Base-by-base conservation (phyloP, 148 eudicot species). In the Chenopodium suecicum region DNA sequence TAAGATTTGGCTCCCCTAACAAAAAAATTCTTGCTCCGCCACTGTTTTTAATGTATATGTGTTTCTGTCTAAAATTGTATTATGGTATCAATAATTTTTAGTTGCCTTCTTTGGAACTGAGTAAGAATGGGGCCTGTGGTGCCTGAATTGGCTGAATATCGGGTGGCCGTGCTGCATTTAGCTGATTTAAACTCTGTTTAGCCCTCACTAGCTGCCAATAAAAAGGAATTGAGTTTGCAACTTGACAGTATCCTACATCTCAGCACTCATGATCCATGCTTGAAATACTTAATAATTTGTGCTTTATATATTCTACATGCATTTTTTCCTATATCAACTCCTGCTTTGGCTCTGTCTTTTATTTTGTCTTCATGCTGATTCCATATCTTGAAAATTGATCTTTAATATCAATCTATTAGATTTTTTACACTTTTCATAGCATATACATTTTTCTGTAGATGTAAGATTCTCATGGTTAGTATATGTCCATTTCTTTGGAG, bases 151-250 rank as follows among this genome's bases (percentile, higher is more conserved):
- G 20, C 27, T 52, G 73, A 37, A 23, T 76, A n/a, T 76, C 19
- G 62, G 80, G 66, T 27, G 68, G 31, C 9, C 32, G 74, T 79
- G 27, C 63, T 32, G 11, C n/a, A 12, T 50, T 73, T 60, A 73
- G 76, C 76, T 46, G 60, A 46, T 4, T 10, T 41, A 2, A 27
- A 34, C 65, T 75, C 67, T 56, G 7, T 54, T 9, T n/a, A 12
- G 25, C 14, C 31, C 3, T 0, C 23, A 29, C 4, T 67, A 4
- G 5, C 1, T 67, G 1, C 70, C 34, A 67, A 29, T 67, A 6
- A 67, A 66, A 6, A 29, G 32, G 37, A 12, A 13, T 29, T 27
- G 19, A 11, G 4, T 56, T 56, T 14, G 22, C 62, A 56, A 14
- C 13, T 27, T 67, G 32, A 66, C 32, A 66, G 2, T 11, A 2